Evolutionary conservation across 1,139 yeast genomes (phyloP).

Genomic region (Saccharomycopsis crataegensis): DNA sequence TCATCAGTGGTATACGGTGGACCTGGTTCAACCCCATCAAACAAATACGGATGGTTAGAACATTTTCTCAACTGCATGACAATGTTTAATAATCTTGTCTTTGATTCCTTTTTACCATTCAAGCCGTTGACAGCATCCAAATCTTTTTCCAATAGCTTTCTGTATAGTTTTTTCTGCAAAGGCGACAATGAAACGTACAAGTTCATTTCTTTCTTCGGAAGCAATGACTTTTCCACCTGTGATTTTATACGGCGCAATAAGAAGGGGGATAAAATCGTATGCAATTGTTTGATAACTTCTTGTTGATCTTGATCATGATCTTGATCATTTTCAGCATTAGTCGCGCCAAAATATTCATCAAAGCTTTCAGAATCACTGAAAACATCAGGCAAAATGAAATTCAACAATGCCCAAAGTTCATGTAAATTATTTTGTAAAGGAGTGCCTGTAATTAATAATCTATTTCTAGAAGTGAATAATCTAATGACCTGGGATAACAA

Average conservation of each 20-base stretch:
- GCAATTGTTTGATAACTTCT: slow-evolving; percentile 74
- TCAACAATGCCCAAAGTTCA: slow-evolving; percentile 74
- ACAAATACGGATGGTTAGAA: slow-evolving; percentile 76
- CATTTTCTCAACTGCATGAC: slow-evolving; percentile 82
- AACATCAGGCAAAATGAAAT: slow-evolving; percentile 69
- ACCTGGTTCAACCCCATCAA: slow-evolving; percentile 85
- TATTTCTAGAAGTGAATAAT: slow-evolving; percentile 60
- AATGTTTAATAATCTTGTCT: slow-evolving; percentile 65
- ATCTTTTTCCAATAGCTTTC: slow-evolving; percentile 67
- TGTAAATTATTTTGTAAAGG: slow-evolving; percentile 74
- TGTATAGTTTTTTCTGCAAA: slow-evolving; percentile 74
- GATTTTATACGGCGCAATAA: slow-evolving; percentile 67
- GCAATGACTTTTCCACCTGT: slow-evolving; percentile 69
- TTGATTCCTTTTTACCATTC: slow-evolving; percentile 65
- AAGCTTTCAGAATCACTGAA: slow-evolving; percentile 68
- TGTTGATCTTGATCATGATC: slow-evolving; percentile 43
- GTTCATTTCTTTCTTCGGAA: slow-evolving; percentile 69
- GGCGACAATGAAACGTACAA: slow-evolving; percentile 68
- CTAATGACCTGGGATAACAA: slow-evolving; percentile 68
- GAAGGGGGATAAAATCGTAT: slow-evolving; percentile 77
- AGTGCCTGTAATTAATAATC: slow-evolving; percentile 72
- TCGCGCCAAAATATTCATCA: slow-evolving; percentile 41
- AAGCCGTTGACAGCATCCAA: slow-evolving; percentile 81
- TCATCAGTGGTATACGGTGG: slow-evolving; percentile 83
- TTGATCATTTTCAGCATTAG: slow-evolving; percentile 23